Conservation (phyloP, 2,329 filamentous ascomycete genomes). For the Nectriaceae sp. region DNA sequence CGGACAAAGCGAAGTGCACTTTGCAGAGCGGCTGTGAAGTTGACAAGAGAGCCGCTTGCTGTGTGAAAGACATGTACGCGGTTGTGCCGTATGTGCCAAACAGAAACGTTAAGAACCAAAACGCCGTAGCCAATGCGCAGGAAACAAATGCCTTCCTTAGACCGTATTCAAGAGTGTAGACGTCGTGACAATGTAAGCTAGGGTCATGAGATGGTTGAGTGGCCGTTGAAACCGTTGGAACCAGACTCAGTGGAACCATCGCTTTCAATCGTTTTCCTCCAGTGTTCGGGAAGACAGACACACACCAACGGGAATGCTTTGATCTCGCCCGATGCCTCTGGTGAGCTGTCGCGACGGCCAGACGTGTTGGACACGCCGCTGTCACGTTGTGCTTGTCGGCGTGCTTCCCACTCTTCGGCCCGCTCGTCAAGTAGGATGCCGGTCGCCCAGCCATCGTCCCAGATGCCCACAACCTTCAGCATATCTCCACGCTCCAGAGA, state of each 20-base stretch:
- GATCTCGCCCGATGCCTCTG: constrained; percentile 73
- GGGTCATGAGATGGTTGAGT: constrained; percentile 29
- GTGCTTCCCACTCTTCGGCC: constrained; percentile 85
- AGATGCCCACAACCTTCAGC: constrained; percentile 97
- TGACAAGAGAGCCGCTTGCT: constrained; percentile 7
- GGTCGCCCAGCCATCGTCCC: constrained; percentile 99
- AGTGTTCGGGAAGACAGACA: constrained; percentile 92
- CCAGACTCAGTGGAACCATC: constrained; percentile 71
- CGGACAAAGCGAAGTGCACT: constrained; percentile 4
- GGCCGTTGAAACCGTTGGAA: constrained; percentile 41
- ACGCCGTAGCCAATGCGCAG: constrained; percentile 42
- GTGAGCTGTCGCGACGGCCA: constrained; percentile 61
- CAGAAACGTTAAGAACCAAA: constrained; percentile 27
- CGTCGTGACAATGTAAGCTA: constrained; percentile 20
- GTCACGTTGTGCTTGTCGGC: constrained; percentile 78
- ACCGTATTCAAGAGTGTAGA: constrained; percentile 29
- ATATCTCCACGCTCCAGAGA: constrained; percentile 92
- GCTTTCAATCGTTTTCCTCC: constrained; percentile 94
- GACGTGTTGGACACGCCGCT: constrained; percentile 89
- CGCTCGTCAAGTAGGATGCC: constrained; percentile 80
- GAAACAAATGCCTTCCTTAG: constrained; percentile 18
- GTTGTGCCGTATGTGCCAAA: constrained; percentile 18
- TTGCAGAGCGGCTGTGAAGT: constrained; percentile 2
- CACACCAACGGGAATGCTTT: constrained; percentile 98
- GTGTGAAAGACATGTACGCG: constrained; percentile 14